Evolutionary conservation across 1,139 yeast species (phyloP).

Genomic region (Suhomyces bokatorum): DNA sequence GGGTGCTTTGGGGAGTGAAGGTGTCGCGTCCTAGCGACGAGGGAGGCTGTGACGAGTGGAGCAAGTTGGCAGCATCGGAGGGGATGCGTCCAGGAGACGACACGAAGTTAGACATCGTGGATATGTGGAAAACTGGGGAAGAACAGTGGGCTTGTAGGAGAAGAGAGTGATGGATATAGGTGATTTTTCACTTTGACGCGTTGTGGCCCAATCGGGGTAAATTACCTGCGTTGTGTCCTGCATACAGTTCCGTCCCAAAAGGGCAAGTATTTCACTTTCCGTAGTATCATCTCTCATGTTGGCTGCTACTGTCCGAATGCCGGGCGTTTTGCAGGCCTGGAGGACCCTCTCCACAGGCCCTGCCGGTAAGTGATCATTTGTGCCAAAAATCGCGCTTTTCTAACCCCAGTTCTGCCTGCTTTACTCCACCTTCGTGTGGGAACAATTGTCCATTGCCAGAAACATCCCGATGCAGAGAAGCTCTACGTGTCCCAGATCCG

Average conservation of each 20-base stretch:
- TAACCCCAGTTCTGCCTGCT: slow-evolving; percentile 23
- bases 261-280: background rate
- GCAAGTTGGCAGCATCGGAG: slow-evolving; percentile 47
- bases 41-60: slow-evolving; percentile 47
- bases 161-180: slow-evolving; percentile 4
- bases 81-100: slow-evolving; percentile 50
- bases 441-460: slow-evolving; percentile 37
- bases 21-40: slow-evolving; percentile 42
- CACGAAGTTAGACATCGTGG: slow-evolving; percentile 43
- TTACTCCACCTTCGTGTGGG: slow-evolving; percentile 45
- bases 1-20: slow-evolving; percentile 26
- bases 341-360: background rate
- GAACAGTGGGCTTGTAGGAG: slow-evolving; percentile 1
- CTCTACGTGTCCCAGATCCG: slow-evolving; percentile 53
- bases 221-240: slow-evolving; percentile 14
- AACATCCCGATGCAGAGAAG: slow-evolving; percentile 55
- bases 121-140: background rate
- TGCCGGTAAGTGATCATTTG: background rate
- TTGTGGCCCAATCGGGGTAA: slow-evolving; percentile 25
- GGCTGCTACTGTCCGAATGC: background rate
- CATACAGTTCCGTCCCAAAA: background rate
- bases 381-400: background rate
- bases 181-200: slow-evolving; percentile 14
- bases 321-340: background rate
- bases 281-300: background rate